Conservation (phyloP, 305 asterid species). For the Rubia peregrina region DNA sequence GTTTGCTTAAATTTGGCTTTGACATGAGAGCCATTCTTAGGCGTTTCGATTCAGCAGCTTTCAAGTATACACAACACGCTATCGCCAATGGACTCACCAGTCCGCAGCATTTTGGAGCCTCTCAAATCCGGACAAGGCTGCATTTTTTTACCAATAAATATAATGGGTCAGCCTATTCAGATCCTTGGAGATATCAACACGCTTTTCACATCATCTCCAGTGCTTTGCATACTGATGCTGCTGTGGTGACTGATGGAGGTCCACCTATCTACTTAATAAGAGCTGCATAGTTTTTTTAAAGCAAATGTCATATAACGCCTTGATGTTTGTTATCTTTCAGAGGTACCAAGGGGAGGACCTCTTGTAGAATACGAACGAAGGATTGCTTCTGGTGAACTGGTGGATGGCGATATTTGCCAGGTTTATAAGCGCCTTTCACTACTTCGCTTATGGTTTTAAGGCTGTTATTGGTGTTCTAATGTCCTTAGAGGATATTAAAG, state of each 20-base stretch:
- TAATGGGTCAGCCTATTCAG: constrained; percentile 25
- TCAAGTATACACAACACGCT: constrained; percentile 23
- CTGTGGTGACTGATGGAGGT: constrained; percentile 50
- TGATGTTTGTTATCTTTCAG: constrained; percentile 14
- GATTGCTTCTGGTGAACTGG: constrained; percentile 64
- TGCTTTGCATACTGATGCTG: constrained; percentile 46
- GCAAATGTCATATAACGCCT: not conserved
- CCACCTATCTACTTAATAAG: constrained; percentile 9
- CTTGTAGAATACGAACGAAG: constrained; percentile 72
- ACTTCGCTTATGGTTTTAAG: constrained; percentile 2
- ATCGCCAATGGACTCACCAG: constrained; percentile 23
- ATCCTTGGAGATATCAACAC: constrained; percentile 31
- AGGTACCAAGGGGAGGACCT: constrained; percentile 52
- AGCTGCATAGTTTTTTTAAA: not conserved
- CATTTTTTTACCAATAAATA: constrained; percentile 24
- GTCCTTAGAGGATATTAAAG: not conserved
- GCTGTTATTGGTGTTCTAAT: not conserved
- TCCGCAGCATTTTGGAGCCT: constrained; percentile 14
- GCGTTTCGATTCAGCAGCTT: constrained; percentile 41
- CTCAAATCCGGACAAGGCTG: constrained; percentile 25
- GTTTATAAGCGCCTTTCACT: constrained; percentile 22
- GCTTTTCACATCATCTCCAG: constrained; percentile 29
- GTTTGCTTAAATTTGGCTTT: constrained; percentile 12
- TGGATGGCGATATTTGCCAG: constrained; percentile 86
- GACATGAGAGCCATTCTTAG: constrained; percentile 51